A percentile compares a stretch with the other conserved stretches of the same genome.
These are phyloP conservation scores for Dictyostelium discoideum DNA, from an alignment of 78 protist genomes.

Conservation along the genomic window DNA sequence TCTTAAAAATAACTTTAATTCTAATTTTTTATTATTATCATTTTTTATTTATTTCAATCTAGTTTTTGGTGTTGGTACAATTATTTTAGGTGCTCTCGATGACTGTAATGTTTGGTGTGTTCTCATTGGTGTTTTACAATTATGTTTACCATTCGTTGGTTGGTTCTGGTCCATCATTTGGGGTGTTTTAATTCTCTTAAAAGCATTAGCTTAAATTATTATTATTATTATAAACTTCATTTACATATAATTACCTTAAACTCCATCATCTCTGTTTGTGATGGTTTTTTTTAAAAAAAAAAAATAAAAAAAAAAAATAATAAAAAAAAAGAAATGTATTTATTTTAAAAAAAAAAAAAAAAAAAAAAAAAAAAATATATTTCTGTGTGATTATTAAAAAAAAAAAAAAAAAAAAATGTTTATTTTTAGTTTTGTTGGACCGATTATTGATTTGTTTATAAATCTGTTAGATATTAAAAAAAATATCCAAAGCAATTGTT, in stretches of 20 bases:
- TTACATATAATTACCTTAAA: not conserved
- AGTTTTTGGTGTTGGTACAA: constrained; percentile 60
- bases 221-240: not conserved
- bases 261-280: not conserved
- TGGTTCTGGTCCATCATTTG: constrained; percentile 67
- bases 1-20: not conserved
- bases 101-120: constrained; percentile 79
- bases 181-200: constrained; percentile 53
- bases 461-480: too few species aligned
- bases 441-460: too few species aligned
- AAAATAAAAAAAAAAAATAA: not conserved
- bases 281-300: not conserved
- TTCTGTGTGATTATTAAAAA: too few species aligned
- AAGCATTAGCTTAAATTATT: not conserved
- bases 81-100: constrained; percentile 69
- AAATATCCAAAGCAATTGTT: too few species aligned
- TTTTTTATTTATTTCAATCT: not conserved
- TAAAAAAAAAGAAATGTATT: not conserved
- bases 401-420: not conserved
- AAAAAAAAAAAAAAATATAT: too few species aligned
- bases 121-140: constrained; percentile 58
- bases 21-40: too few species aligned
- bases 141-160: not conserved
- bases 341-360: not conserved
- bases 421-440: too few species aligned